Evolutionary conservation across 768 basidiomycete genomes (phyloP).

Genomic region (Sutorius australiensis): DNA sequence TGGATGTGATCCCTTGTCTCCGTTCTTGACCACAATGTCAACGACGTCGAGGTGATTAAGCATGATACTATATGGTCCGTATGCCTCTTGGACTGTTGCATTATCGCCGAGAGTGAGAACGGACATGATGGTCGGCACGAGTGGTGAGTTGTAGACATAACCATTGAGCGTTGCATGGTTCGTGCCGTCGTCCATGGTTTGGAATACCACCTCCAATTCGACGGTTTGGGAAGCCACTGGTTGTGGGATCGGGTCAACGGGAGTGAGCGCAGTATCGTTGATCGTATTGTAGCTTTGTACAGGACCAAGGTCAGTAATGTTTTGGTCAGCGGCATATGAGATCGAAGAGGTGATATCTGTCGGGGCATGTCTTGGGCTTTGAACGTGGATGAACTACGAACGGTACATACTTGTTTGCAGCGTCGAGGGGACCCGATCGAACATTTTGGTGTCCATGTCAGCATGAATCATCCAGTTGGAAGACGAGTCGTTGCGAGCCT

Average conservation of each 20-base stretch:
- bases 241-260: constrained; percentile 51
- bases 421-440: constrained; percentile 70
- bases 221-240: constrained; percentile 52
- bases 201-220: constrained; percentile 71
- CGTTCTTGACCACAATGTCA: constrained; percentile 72
- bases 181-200: constrained; percentile 82
- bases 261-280: constrained; percentile 67
- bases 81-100: constrained; percentile 62
- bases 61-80: constrained; percentile 77
- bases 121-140: constrained; percentile 76
- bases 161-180: constrained; percentile 78
- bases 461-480: constrained; percentile 88
- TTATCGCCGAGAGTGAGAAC: constrained; percentile 72
- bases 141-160: constrained; percentile 62
- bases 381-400: not conserved
- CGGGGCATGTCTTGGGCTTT: not conserved
- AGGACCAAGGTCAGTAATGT: constrained; percentile 49
- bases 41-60: constrained; percentile 72
- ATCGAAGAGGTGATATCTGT: constrained; percentile 82
- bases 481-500: constrained; percentile 80
- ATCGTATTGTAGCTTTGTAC: constrained; percentile 58
- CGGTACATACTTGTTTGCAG: constrained; percentile 66
- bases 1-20: constrained; percentile 74
- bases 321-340: constrained; percentile 58
- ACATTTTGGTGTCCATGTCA: constrained; percentile 89